Base-by-base conservation (phyloP, 1,284 basidiomycete genomes). In the Coriolopsis trogii region DNA sequence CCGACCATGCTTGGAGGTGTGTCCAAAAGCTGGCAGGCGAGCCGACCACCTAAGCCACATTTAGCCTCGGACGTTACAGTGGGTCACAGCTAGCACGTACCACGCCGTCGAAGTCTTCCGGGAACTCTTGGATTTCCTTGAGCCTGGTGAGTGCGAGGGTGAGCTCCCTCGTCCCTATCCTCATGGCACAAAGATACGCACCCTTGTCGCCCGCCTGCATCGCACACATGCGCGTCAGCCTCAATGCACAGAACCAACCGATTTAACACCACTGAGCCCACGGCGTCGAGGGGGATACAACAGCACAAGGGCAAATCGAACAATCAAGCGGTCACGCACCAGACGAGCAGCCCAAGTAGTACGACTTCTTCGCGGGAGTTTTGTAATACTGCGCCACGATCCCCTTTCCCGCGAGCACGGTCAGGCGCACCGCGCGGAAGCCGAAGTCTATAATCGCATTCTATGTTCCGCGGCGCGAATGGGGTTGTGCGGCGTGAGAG, bases 261-360 rank as follows among this genome's bases (percentile, higher is more conserved):
- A n/a, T n/a, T n/a, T n/a, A n/a, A n/a, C n/a, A n/a, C n/a, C n/a
- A n/a, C n/a, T n/a, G n/a, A n/a, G n/a, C n/a, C n/a, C n/a, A n/a
- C n/a, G n/a, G n/a, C n/a, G n/a, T n/a, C n/a, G n/a, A n/a, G n/a
- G n/a, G n/a, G n/a, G n/a, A n/a, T n/a, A n/a, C n/a, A n/a, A n/a
- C n/a, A n/a, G n/a, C n/a, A n/a, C n/a, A n/a, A n/a, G n/a, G n/a
- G n/a, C n/a, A n/a, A n/a, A n/a, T n/a, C n/a, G n/a, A n/a, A n/a
- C n/a, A n/a, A n/a, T n/a, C n/a, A n/a, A n/a, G n/a, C n/a, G n/a
- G n/a, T n/a, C n/a, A 42, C 64, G 16, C 39, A 61, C 68, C 68
- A 8, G 59, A 64, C 4, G 68, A 70, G 44, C 67, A 68, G 6
- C 67, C 66, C 10, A 68, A 44, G 46, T 65, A 70, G 42, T 69